phyloP scores from a whole-genome alignment of 2,329 filamentous ascomycete species.

The Fusarium buxicola region DNA sequence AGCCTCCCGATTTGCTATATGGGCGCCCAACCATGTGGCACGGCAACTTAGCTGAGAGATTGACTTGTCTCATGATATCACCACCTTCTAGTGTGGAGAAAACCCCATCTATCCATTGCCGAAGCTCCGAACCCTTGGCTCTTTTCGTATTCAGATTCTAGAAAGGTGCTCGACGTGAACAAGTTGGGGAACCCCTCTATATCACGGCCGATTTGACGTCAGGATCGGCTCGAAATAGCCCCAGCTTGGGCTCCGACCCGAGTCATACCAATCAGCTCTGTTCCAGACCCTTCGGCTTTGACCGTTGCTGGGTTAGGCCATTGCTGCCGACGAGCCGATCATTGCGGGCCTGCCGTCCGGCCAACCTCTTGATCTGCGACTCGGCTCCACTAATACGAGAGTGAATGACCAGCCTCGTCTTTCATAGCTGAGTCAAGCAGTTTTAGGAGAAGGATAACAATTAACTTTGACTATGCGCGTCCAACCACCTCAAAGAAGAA shows the following conservation, averaged over 20 bases:
- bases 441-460: too few relatives aligned
- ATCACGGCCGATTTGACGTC: conserved; percentile 9
- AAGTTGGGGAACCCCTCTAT: not conserved
- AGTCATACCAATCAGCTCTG: not conserved
- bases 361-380: conserved; percentile 8
- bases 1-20: not conserved
- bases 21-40: not conserved
- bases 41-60: too few relatives aligned
- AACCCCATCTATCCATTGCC: not conserved
- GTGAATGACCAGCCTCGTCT: not conserved
- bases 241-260: not conserved
- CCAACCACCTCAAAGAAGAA: too few relatives aligned
- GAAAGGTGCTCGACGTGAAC: not conserved
- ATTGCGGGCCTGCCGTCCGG: conserved; percentile 1
- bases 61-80: conserved; percentile 1
- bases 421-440: too few relatives aligned
- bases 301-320: conserved; percentile 8
- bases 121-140: not conserved
- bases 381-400: conserved; percentile 6
- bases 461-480: too few relatives aligned
- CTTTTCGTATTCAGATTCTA: not conserved
- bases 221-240: conserved; percentile 10
- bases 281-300: not conserved
- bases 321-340: conserved; percentile 5
- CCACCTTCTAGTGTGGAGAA: conserved; percentile 1